Conservation (phyloP, 768 basidiomycete species). For the Clavaria fumosa region DNA sequence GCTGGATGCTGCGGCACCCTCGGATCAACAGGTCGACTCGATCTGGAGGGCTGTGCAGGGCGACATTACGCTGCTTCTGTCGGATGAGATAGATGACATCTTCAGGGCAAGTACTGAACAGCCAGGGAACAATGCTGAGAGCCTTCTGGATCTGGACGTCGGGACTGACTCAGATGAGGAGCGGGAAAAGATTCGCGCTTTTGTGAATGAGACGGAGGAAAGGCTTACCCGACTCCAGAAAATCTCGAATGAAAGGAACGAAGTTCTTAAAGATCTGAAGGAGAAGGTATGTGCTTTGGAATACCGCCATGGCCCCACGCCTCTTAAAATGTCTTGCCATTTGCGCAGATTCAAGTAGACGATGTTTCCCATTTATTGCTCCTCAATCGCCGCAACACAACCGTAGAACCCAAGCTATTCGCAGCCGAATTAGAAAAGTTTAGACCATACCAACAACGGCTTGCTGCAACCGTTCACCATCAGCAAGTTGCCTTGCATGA, state of each 20-base stretch:
- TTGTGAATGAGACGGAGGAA: conserved; percentile 67
- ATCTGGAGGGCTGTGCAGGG: conserved; percentile 58
- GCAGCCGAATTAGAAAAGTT: conserved; percentile 94
- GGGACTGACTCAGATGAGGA: conserved; percentile 51
- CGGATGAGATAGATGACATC: conserved; percentile 43
- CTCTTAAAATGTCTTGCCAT: too few relatives aligned
- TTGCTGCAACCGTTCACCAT: conserved; percentile 62
- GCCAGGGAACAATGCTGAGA: conserved; percentile 21
- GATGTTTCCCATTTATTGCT: conserved; percentile 93
- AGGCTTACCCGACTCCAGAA: conserved; percentile 62
- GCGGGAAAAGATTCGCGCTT: conserved; percentile 45
- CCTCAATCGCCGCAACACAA: conserved; percentile 72
- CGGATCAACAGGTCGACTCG: conserved; percentile 58
- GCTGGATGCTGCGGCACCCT: conserved; percentile 60
- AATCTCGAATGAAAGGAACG: conserved; percentile 70
- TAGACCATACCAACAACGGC: conserved; percentile 73
- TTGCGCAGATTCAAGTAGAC: conserved; percentile 82
- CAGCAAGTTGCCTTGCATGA: conserved; percentile 66
- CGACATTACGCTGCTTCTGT: conserved; percentile 50
- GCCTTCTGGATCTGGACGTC: conserved; percentile 53
- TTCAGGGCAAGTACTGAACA: conserved; percentile 37
- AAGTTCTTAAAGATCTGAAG: conserved; percentile 87
- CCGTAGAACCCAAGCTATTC: conserved; percentile 78
- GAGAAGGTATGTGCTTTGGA: conserved; percentile 47
- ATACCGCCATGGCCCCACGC: too few relatives aligned